These are phyloP conservation scores for Hanseniaspora meyeri DNA, from an alignment of 805 yeast species.

Conservation along the genomic window DNA sequence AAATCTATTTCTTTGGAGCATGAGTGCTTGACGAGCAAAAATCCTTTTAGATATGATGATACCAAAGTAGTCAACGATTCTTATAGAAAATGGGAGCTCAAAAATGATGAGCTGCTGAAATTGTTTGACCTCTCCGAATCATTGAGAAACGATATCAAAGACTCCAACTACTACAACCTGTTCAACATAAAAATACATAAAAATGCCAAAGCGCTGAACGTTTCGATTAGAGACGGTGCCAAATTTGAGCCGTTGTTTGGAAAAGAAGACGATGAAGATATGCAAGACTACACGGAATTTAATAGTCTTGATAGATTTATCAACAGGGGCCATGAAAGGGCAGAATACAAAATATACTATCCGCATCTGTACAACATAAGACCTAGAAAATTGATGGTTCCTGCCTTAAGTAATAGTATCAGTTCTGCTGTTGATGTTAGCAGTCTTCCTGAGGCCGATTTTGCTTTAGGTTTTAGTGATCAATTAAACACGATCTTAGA, in stretches of 20 bases:
- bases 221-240: slow-evolving; percentile 91
- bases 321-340: slow-evolving; percentile 59
- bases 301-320: slow-evolving; percentile 80
- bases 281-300: slow-evolving; percentile 77
- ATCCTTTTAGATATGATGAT: slow-evolving; percentile 53
- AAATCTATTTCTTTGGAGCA: slow-evolving; percentile 62
- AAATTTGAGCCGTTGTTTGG: slow-evolving; percentile 77
- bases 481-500: slow-evolving; percentile 37
- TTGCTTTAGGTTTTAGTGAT: slow-evolving; percentile 40
- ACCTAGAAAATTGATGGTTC: slow-evolving; percentile 49
- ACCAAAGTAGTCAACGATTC: slow-evolving; percentile 45
- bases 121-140: slow-evolving; percentile 63
- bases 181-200: slow-evolving; percentile 71
- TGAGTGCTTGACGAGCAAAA: slow-evolving; percentile 74
- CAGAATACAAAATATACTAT: slow-evolving; percentile 77
- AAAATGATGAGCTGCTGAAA: slow-evolving; percentile 48
- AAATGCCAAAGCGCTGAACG: slow-evolving; percentile 82
- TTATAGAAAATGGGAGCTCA: slow-evolving; percentile 59
- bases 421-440: slow-evolving; percentile 37
- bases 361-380: slow-evolving; percentile 75
- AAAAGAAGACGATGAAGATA: slow-evolving; percentile 43
- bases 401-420: slow-evolving; percentile 55
- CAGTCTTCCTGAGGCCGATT: slow-evolving; percentile 29
- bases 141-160: slow-evolving; percentile 43
- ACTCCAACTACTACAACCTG: slow-evolving; percentile 51